Conservation (phyloP, 257 asterid genomes). For the Lantana camara region DNA sequence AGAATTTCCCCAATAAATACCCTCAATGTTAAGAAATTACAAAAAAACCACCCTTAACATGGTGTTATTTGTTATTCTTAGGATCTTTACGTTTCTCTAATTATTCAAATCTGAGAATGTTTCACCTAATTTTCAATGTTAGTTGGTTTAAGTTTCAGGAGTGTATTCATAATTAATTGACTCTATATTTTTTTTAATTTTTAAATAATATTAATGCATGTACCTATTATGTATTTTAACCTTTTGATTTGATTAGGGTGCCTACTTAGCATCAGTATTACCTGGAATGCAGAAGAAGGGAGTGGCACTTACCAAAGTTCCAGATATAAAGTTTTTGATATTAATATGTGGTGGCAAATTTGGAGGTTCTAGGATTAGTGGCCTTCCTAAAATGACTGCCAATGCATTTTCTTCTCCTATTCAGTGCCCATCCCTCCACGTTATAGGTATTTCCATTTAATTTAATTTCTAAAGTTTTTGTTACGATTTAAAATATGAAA, state of each 20-base stretch:
- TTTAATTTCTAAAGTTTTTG: not conserved
- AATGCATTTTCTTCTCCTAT: constrained; percentile 38
- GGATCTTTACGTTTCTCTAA: too few species aligned
- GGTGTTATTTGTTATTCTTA: too few species aligned
- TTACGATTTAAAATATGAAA: not conserved
- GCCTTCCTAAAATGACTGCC: constrained; percentile 37
- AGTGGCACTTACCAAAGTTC: constrained; percentile 43
- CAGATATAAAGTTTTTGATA: constrained; percentile 37
- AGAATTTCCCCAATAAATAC: too few species aligned
- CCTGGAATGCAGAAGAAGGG: constrained; percentile 48
- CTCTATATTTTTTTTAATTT: too few species aligned
- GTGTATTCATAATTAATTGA: too few species aligned
- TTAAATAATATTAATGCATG: too few species aligned
- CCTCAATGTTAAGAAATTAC: too few species aligned
- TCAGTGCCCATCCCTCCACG: constrained; percentile 41
- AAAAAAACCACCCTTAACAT: too few species aligned
- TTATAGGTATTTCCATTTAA: constrained; percentile 24
- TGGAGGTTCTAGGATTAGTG: constrained; percentile 35
- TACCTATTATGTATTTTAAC: too few species aligned
- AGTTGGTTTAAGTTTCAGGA: too few species aligned
- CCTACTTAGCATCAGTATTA: constrained; percentile 33
- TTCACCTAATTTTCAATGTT: too few species aligned
- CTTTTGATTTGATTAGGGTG: constrained; percentile 30
- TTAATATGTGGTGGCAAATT: constrained; percentile 39
- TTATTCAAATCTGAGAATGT: too few species aligned